Base-by-base conservation (phyloP, 495 filamentous ascomycete species). In the Trichoderma parareesei region DNA sequence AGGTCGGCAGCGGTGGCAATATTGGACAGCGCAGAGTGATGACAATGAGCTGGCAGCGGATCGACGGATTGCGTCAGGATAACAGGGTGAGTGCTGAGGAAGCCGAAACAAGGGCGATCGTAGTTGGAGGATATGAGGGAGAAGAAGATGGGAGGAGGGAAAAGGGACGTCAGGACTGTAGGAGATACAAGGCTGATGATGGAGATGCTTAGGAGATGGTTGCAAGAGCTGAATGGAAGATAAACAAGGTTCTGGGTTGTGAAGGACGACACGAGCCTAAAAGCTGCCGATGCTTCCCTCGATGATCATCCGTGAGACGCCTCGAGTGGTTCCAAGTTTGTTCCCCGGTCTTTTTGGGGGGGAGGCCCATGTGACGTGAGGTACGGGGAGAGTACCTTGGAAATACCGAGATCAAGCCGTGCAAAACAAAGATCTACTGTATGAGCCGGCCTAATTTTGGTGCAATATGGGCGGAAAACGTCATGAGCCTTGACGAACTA, bases 1-100 rank as follows among this genome's bases (percentile, higher is more conserved):
- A 49, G 18, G 35, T 78, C n/a, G 14, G 16, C 16, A 49, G 18
- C 46, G 46, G 46, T 49, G 46, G 46, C 46, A 49, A 49, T 27
- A 49, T 18, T 64, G 62, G 27, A 49, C 62, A 64, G 38, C 42
- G 49, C 41, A 46, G 42, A 27, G 62, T 16, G 7, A 49, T 16
- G 43, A 64, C 38, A 33, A 35, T 18, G 20, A 18, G 20, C 20
- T 16, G 43, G 53, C 38, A 33, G 14, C 46, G 20, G 46, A 49
- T 49, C 46, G 46, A 20, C 46, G 20, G 9, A 8, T 13, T 49
- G 46, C 16, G 46, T 49, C 46, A 20, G 20, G 46, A 49, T 6
- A 11, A 41, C 11, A 41, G 6, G 40, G 40, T 2, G 40, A 6
- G 6, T 7, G 40, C 40, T 11, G 6, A 41, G 40, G 40, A 18